phyloP scores from a whole-genome alignment of 108 stramenopile species.

The Skeletonema menzelii region DNA sequence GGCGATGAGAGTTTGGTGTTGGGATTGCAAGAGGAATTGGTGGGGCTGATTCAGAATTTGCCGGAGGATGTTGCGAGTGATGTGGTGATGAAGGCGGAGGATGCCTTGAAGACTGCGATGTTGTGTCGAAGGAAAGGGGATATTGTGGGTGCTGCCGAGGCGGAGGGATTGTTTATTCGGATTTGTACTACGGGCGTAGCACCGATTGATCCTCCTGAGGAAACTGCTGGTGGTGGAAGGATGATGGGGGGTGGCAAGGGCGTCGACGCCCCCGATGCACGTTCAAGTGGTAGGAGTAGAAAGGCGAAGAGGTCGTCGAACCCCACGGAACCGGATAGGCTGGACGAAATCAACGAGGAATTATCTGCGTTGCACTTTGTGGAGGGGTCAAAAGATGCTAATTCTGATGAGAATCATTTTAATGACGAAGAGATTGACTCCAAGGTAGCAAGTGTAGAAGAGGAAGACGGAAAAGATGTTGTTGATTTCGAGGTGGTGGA shows the following conservation, averaged over 20 bases:
- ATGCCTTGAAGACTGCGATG: conserved; percentile 43
- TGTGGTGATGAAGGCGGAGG: conserved; percentile 36
- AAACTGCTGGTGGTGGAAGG: background rate
- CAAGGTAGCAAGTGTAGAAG: background rate
- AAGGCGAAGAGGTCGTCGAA: background rate
- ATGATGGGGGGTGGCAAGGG: background rate
- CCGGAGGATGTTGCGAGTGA: conserved; percentile 38
- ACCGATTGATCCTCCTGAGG: conserved; percentile 29
- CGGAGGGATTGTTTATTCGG: conserved; percentile 44
- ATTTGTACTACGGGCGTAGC: conserved; percentile 40
- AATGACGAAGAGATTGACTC: background rate
- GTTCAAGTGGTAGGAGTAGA: background rate
- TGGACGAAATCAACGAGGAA: background rate
- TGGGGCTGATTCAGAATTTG: conserved; percentile 14
- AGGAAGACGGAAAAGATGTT: too few species aligned
- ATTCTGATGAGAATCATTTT: background rate
- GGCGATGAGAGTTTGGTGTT: conserved; percentile 39
- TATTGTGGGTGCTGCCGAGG: conserved; percentile 40
- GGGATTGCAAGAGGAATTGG: conserved; percentile 42
- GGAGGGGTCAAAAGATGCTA: background rate
- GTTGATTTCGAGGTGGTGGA: too few species aligned
- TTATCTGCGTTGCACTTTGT: background rate
- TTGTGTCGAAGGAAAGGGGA: conserved; percentile 35
- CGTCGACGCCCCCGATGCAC: background rate
- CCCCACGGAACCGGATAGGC: background rate